Conservation (phyloP, 2,329 filamentous ascomycete species). For the Nothomitra cinnamomea region DNA sequence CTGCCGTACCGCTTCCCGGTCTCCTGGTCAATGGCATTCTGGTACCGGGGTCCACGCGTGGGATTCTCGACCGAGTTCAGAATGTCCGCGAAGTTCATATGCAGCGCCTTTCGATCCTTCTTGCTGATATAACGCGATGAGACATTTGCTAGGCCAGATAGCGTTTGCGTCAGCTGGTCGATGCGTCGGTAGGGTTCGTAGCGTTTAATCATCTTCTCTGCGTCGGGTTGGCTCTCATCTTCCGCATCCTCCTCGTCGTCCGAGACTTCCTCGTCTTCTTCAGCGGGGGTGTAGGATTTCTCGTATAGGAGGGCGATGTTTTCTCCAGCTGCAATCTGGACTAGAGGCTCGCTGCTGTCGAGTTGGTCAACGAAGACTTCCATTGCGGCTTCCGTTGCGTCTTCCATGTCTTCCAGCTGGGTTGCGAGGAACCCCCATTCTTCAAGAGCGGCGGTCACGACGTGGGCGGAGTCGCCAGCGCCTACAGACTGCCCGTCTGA, state of each 20-base stretch:
- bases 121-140: conserved; percentile 47
- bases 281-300: conserved; percentile 42
- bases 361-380: conserved; percentile 77
- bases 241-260: conserved; percentile 21
- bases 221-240: conserved; percentile 18
- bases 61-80: conserved; percentile 49
- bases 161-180: conserved; percentile 39
- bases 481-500: conserved; percentile 60
- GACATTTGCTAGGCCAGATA: conserved; percentile 41
- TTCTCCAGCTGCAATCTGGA: conserved; percentile 62
- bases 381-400: conserved; percentile 52
- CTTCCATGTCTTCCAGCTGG: conserved; percentile 56
- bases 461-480: conserved; percentile 49
- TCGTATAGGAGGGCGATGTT: conserved; percentile 76
- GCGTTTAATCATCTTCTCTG: conserved; percentile 36
- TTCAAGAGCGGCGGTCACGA: conserved; percentile 59
- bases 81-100: conserved; percentile 48
- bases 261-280: conserved; percentile 37
- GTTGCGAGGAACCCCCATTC: conserved; percentile 71
- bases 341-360: conserved; percentile 51
- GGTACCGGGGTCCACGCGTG: conserved; percentile 46
- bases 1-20: conserved; percentile 43
- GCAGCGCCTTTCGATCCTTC: conserved; percentile 48
- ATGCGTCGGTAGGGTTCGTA: conserved; percentile 52
- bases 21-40: conserved; percentile 43